phyloP scores from a whole-genome alignment of 169 alveolate species.

The Besnoitia besnoiti region DNA sequence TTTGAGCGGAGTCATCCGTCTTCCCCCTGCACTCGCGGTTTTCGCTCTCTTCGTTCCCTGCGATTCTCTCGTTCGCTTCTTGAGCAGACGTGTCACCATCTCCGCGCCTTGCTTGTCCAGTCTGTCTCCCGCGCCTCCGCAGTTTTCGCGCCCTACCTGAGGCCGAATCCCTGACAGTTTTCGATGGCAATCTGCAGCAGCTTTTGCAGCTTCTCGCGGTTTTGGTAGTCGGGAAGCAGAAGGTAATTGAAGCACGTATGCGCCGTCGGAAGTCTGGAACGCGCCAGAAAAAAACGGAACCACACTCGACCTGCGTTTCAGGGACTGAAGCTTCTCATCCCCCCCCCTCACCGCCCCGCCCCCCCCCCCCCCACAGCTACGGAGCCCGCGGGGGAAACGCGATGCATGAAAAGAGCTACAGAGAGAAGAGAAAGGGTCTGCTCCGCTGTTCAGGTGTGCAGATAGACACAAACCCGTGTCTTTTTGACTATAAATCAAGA shows the following conservation, averaged over 20 bases:
- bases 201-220: constrained; percentile 80
- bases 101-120: too few relatives aligned
- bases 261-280: constrained; percentile 87
- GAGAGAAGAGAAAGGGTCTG: neutral
- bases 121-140: too few relatives aligned
- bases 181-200: constrained; percentile 83
- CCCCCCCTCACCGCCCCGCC: too few relatives aligned
- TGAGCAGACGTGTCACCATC: too few relatives aligned
- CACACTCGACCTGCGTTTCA: too few relatives aligned
- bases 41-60: neutral
- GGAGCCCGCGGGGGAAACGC: neutral
- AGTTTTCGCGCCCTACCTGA: neutral
- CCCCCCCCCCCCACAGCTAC: too few relatives aligned
- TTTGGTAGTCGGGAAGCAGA: constrained; percentile 87
- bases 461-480: too few relatives aligned
- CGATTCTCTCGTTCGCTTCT: neutral
- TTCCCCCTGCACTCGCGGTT: neutral
- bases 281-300: neutral
- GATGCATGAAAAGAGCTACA: neutral
- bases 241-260: constrained; percentile 94
- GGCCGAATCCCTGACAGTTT: constrained; percentile 91
- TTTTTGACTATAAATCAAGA: too few relatives aligned
- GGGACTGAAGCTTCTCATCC: too few relatives aligned
- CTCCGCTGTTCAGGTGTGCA: too few relatives aligned
- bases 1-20: too few relatives aligned